phyloP scores from a whole-genome alignment of 257 asterid species.

The Solanum sejunctum region DNA sequence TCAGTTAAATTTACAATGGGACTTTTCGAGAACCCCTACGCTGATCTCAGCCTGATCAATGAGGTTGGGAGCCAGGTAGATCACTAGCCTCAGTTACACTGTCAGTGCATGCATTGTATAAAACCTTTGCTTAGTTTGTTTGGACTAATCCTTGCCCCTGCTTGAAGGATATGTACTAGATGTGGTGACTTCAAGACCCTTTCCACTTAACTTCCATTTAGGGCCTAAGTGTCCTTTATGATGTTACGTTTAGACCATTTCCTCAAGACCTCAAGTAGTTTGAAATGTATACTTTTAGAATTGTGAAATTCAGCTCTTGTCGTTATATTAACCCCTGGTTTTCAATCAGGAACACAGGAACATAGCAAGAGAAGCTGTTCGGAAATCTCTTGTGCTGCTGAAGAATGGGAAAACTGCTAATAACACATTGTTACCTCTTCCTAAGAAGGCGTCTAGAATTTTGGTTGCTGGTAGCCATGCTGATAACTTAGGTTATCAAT shows the following conservation, averaged over 20 bases:
- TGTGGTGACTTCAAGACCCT: neutral
- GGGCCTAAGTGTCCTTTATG: neutral
- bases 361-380: constrained; percentile 78
- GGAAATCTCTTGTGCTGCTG: constrained; percentile 77
- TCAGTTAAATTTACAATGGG: constrained; percentile 76
- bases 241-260: too few species aligned
- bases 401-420: constrained; percentile 63
- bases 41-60: constrained; percentile 64
- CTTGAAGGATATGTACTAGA: neutral
- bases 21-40: constrained; percentile 73
- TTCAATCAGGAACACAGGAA: constrained; percentile 59
- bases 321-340: neutral
- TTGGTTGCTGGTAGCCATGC: constrained; percentile 84
- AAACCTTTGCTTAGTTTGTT: neutral
- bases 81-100: neutral
- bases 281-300: neutral
- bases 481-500: constrained; percentile 79
- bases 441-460: constrained; percentile 52
- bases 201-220: neutral
- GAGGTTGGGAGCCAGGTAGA: constrained; percentile 75
- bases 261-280: neutral
- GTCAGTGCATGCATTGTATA: neutral
- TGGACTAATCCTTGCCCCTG: neutral
- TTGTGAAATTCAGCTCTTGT: neutral
- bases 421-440: constrained; percentile 51